Conservation (phyloP, 169 alveolate genomes). For the Plasmodium knowlesi region DNA sequence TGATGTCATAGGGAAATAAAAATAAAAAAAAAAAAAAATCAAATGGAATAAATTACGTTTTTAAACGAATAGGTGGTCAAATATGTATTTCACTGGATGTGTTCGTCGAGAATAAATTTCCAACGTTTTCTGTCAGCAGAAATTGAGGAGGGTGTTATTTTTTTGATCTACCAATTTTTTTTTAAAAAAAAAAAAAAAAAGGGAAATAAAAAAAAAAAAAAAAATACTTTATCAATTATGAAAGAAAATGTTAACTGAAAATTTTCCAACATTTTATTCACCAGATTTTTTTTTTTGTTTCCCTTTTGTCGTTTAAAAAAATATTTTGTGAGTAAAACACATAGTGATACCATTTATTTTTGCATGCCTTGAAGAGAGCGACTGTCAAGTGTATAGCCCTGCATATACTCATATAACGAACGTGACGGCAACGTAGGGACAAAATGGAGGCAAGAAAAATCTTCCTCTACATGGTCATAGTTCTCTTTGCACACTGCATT, state of each 20-base stretch:
- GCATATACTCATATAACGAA: not conserved
- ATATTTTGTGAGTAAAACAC: not conserved
- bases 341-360: not conserved
- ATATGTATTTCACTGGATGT: not conserved
- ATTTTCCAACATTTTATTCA: not conserved
- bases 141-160: not conserved
- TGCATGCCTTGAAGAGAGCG: not conserved
- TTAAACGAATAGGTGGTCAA: not conserved
- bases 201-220: not conserved
- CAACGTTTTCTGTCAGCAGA: not conserved
- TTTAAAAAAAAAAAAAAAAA: not conserved
- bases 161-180: not conserved
- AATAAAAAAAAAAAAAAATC: not conserved
- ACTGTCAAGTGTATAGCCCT: not conserved
- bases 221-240: not conserved
- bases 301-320: not conserved
- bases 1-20: not conserved
- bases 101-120: not conserved
- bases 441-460: conserved; percentile 1
- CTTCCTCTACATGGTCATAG: conserved; percentile 26
- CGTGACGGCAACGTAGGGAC: not conserved
- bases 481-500: not conserved
- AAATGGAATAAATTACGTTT: not conserved
- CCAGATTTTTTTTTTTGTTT: not conserved
- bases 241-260: not conserved